Base-by-base conservation (phyloP, 345 rosid species). In the Acer yangbiense region DNA sequence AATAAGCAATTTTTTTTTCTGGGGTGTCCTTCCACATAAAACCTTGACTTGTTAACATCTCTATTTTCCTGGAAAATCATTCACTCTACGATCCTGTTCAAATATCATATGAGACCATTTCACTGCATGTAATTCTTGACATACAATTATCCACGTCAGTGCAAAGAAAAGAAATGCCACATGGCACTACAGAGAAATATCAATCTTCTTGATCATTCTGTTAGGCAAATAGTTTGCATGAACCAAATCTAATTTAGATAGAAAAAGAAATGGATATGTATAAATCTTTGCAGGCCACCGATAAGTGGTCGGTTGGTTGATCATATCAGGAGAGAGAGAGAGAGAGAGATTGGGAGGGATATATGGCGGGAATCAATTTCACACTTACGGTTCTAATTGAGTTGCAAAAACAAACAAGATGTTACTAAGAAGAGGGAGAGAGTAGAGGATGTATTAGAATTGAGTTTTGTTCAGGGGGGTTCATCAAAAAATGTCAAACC, bases 281-380 rank as follows among this genome's bases (percentile, higher is more conserved):
- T 41, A 57, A 16, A 75, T 23, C 44, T 29, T 68, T 2, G 58
- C 73, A 73, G 81, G 65, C 74, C 83, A 55, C 39, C 18, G 18
- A 54, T 4, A 16, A 70, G 67, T 35, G 72, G 85, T 82, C 74
- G 81, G 66, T 67, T 1, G 41, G 72, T 50, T 54, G 50, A 61
- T 57, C 58, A 64, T 11, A 66, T 10, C 25, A 43, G 12, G 21
- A 44, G 61, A 23, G 25, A 23, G 25, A 23, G 25, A 23, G 25
- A 23, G 25, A 18, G 74, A 43, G 64, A 61, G 73, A 58, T 27
- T 29, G 66, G 18, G 32, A 64, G 9, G 76, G 77, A 83, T 70
- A 76, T 82, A 76, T 77, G 85, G 88, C 82, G 73, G 76, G 87
- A 79, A 82, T 78, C 78, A 60, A 71, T 65, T 68, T 65, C 83